Percentiles rank a stretch among this genome's conserved stretches.
These are phyloP conservation scores for Diaporthe aspalathi DNA, from an alignment of 2,329 filamentous ascomycete genomes.

Conservation along the genomic window DNA sequence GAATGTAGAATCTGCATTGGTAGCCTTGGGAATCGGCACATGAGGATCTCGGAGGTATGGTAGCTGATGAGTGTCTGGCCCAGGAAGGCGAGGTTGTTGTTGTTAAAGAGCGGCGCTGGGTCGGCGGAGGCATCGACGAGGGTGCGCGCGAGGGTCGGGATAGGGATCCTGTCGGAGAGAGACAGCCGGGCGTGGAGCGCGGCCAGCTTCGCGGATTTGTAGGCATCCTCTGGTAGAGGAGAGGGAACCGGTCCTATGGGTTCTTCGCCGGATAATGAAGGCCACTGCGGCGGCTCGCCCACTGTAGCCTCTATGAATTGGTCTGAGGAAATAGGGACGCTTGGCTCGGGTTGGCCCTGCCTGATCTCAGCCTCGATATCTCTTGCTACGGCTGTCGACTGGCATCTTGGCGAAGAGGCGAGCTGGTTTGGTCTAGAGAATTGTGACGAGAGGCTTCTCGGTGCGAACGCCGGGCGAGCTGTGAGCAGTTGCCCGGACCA, in stretches of 20 bases:
- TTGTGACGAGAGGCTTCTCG: conserved; percentile 44
- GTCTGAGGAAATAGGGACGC: conserved; percentile 32
- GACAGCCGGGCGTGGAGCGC: conserved; percentile 91
- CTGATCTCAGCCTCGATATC: conserved; percentile 35
- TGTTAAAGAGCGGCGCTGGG: conserved; percentile 84
- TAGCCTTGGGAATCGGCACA: conserved; percentile 90
- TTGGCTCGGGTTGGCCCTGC: conserved; percentile 16
- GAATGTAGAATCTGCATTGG: conserved; percentile 90
- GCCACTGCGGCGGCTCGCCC: conserved; percentile 43
- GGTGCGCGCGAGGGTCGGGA: conserved; percentile 86
- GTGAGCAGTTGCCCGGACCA: conserved; percentile 70
- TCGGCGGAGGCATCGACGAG: conserved; percentile 91
- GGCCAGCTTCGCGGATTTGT: conserved; percentile 85
- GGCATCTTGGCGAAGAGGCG: conserved; percentile 44
- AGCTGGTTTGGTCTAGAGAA: conserved; percentile 34
- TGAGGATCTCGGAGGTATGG: conserved; percentile 87
- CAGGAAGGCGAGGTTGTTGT: conserved; percentile 82
- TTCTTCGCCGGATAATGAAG: conserved; percentile 50
- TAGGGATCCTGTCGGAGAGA: conserved; percentile 82
- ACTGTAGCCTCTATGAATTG: conserved; percentile 46
- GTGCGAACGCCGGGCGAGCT: conserved; percentile 55
- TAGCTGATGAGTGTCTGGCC: conserved; percentile 87
- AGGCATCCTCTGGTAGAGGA: conserved; percentile 74
- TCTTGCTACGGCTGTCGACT: conserved; percentile 48
- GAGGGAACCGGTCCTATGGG: conserved; percentile 62